Base-by-base conservation (phyloP, 352 stramenopile species). In the Phytophthora boehmeriae region DNA sequence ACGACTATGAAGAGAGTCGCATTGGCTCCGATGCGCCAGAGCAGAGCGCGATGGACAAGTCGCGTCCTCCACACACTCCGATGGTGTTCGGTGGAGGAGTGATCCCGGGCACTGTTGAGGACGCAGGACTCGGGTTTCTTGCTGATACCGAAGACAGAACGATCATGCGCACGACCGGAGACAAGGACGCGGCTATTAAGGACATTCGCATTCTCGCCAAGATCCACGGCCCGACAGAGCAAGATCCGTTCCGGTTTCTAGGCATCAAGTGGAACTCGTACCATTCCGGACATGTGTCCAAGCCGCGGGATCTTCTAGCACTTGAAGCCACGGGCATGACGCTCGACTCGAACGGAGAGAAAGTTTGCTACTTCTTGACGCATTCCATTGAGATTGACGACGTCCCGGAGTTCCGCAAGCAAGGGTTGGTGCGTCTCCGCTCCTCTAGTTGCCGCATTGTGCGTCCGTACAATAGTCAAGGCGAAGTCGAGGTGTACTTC, bases 361-460 rank as follows among this genome's bases (percentile, higher is more conserved):
- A 50, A 0, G 64, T 83, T 1, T 68, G 44, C 36, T 83, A 77
- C 54, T 68, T 75, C 8, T 27, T 83, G 34, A 73, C 43, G 19
- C 74, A 83, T 35, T 83, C 74, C 0, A 59, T 80, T 5, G 67
- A 69, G 25, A 66, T 83, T 22, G 56, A 73, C 4, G 70, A 76
- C 34, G 63, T 82, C 4, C 76, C 76, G 0, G 75, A 80, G 50
- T 71, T 63, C n/a, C 60, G 64, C 0, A 75, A 77, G 17, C 54
- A 71, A 49, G 68, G 64, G 16, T 27, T 74, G 2, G 59, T 73
- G 16, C 75, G 76, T 4, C 52, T 72, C 11, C 64, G 54, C 8
- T 60, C 66, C 16, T 86, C 76, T 1, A 77, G 72, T 30, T 88
- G 78, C 63, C 71, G 70, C 8, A 59, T 84, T 20, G 63, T 78